Evolutionary conservation across 106 monocot species (phyloP).

Genomic region (Dioscorea alata): DNA sequence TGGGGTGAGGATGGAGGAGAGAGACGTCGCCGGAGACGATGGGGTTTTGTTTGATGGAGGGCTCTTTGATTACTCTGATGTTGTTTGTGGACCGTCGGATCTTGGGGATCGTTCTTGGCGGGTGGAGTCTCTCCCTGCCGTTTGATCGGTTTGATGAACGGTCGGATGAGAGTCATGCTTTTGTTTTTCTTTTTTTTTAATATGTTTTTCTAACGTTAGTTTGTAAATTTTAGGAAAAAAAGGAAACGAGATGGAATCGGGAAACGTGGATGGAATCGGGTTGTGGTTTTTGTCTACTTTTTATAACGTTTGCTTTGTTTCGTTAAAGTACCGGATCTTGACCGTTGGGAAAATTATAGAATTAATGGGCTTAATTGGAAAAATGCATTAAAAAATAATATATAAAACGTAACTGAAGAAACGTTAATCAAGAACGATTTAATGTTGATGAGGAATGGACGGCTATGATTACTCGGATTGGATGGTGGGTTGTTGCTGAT

Average conservation of each 20-base stretch:
- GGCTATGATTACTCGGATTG: too few species aligned
- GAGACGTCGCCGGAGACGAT: slow-evolving; percentile 34
- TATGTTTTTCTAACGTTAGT: neutral
- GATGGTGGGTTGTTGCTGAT: too few species aligned
- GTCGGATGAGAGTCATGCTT: neutral
- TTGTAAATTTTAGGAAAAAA: slow-evolving; percentile 5
- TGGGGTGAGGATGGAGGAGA: slow-evolving; percentile 53
- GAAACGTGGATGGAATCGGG: slow-evolving; percentile 13
- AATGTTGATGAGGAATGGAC: too few species aligned
- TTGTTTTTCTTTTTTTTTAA: neutral
- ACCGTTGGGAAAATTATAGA: too few species aligned
- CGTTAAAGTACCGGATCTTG: too few species aligned
- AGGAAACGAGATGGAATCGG: neutral
- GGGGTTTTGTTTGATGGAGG: slow-evolving; percentile 20
- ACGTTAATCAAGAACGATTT: too few species aligned
- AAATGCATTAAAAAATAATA: too few species aligned
- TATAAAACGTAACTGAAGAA: too few species aligned
- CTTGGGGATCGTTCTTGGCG: slow-evolving; percentile 31
- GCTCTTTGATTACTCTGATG: slow-evolving; percentile 35
- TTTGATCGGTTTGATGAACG: slow-evolving; percentile 23
- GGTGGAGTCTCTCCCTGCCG: slow-evolving; percentile 56
- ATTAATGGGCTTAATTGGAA: too few species aligned
- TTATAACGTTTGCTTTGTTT: too few species aligned
- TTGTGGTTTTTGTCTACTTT: neutral
- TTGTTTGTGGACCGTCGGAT: slow-evolving; percentile 24